Conservation (phyloP, 2,329 filamentous ascomycete genomes). For the Metarhizium brunneum region DNA sequence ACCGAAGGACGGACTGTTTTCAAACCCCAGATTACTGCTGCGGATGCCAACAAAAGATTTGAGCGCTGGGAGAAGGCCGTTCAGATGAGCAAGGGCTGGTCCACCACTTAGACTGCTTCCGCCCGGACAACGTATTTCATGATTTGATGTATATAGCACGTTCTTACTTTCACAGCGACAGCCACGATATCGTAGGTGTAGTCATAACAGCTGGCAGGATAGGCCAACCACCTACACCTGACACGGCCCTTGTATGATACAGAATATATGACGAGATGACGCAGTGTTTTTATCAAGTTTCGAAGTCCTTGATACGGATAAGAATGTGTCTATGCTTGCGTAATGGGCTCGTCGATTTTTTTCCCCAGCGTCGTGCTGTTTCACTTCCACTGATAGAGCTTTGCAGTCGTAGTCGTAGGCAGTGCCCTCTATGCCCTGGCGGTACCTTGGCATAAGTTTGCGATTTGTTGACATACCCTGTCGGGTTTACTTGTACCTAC, state of each 20-base stretch:
- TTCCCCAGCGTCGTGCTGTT: no score
- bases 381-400: no score
- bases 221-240: not conserved
- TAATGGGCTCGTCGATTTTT: no score
- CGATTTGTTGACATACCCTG: no score
- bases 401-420: no score
- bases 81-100: conserved; percentile 69
- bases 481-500: no score
- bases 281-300: not conserved
- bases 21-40: conserved; percentile 51
- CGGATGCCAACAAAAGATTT: conserved; percentile 54
- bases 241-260: not conserved
- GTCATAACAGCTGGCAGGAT: not conserved
- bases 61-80: conserved; percentile 68
- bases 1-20: conserved; percentile 60
- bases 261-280: not conserved
- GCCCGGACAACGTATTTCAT: not conserved
- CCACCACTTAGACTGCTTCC: conserved; percentile 19
- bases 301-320: no score
- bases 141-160: conserved; percentile 1
- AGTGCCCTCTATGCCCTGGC: no score
- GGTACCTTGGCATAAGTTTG: no score
- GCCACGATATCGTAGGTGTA: not conserved
- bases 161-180: not conserved
- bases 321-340: no score